Evolutionary conservation across 768 basidiomycete species (phyloP), one percentile per base, ranked within the genome.

Genomic region (Phallus indusiatus): DNA sequence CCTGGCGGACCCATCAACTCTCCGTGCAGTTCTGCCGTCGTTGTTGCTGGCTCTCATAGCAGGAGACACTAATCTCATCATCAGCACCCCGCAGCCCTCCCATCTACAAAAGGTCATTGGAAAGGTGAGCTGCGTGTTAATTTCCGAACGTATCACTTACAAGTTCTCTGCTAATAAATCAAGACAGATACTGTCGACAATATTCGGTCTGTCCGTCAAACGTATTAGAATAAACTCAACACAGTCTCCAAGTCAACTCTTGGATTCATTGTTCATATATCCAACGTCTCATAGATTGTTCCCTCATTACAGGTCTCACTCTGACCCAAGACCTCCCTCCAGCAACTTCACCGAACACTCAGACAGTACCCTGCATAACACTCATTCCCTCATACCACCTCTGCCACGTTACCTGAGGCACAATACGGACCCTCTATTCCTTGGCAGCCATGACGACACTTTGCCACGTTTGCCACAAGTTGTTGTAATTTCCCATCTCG

Each of bases 311-410:
- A 17, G 56, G 21, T 58, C 48, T 28, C 4, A 24, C n/a, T 51
- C 56, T 50, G 56, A 46, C 9, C 56, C 56, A 16, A 22, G 56
- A 17, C 57, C 57, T 20, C 50, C 57, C 16, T 59, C 57, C 16
- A 59, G 57, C 35, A 36, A 50, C 18, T 52, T 59, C 47, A 59
- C 57, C 20, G 57, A 59, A 53, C 36, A 51, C 7, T 59, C 57
- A 8, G 57, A 59, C 36, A 53, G 57, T 24, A 59, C 57, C 35
- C 47, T 36, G 11, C 49, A 48, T 4, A 48, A 28, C 28, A 2
- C 36, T 36, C 47, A 33, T 21, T 46, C 18, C 12, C 20, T 22
- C n/a, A 42, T 42, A 42, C 42, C 42, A 2, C 42, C 42, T 42
- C 14, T 42, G 12, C 42, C 42, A 12, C 55, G 28, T 11, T 51